These are phyloP conservation scores for Annona squamosa DNA, from an alignment of 164 flowering plant species.

Conservation along the genomic window DNA sequence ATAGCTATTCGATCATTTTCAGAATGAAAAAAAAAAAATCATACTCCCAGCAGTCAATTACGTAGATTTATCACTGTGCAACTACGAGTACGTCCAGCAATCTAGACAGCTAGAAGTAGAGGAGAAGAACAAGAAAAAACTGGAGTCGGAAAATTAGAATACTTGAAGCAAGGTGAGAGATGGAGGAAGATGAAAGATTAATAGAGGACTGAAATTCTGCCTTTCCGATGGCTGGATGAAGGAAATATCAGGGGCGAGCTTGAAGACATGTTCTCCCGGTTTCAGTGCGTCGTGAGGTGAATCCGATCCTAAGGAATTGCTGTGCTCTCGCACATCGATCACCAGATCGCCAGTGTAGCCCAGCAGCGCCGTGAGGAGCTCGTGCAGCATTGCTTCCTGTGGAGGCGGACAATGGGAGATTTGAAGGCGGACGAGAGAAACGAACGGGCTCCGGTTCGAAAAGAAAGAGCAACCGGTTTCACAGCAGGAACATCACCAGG, in stretches of 20 bases:
- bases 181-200: background rate
- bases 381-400: constrained; percentile 54
- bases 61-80: too few species aligned
- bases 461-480: background rate
- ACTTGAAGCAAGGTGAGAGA: background rate
- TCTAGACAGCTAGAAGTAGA: too few species aligned
- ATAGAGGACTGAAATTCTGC: constrained; percentile 18
- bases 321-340: constrained; percentile 66
- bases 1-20: too few species aligned
- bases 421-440: background rate
- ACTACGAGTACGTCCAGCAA: too few species aligned
- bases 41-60: too few species aligned
- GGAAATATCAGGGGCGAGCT: constrained; percentile 81
- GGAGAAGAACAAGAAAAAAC: too few species aligned
- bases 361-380: constrained; percentile 61
- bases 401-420: background rate
- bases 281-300: constrained; percentile 38
- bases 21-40: too few species aligned
- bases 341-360: constrained; percentile 98
- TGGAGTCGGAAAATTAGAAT: background rate
- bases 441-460: background rate
- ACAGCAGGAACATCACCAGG: background rate
- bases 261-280: constrained; percentile 58
- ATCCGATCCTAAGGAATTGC: constrained; percentile 29
- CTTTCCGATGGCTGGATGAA: constrained; percentile 70